These are phyloP conservation scores for Clonostachys rosea DNA, from an alignment of 2,329 filamentous ascomycete genomes.

Conservation along the genomic window DNA sequence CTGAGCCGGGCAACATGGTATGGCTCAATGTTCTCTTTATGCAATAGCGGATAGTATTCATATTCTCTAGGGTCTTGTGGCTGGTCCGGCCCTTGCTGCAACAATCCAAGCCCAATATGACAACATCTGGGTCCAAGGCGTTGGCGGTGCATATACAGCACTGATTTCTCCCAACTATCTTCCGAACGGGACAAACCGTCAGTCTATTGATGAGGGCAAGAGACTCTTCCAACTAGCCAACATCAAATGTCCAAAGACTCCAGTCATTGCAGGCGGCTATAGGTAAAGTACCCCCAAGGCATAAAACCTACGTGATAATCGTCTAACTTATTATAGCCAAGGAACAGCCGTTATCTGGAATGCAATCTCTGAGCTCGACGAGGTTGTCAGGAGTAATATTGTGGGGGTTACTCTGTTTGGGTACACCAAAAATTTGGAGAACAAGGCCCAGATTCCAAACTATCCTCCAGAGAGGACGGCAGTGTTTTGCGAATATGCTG, in stretches of 20 bases:
- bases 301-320: not conserved
- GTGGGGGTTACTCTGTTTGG: constrained; percentile 29
- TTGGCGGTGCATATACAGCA: constrained; percentile 31
- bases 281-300: constrained; percentile 7
- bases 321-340: constrained; percentile 16
- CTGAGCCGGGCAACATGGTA: constrained; percentile 31
- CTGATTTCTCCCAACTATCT: constrained; percentile 25
- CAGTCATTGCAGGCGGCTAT: constrained; percentile 33
- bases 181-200: constrained; percentile 24
- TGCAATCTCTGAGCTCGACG: constrained; percentile 24
- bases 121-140: constrained; percentile 35
- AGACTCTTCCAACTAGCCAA: constrained; percentile 31
- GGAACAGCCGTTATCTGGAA: constrained; percentile 36
- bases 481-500: constrained; percentile 28
- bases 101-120: constrained; percentile 18
- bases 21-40: not conserved
- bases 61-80: not conserved
- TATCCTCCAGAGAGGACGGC: constrained; percentile 23
- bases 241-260: constrained; percentile 34
- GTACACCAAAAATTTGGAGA: constrained; percentile 36
- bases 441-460: constrained; percentile 27
- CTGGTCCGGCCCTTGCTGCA: constrained; percentile 18
- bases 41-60: no score
- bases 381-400: constrained; percentile 22
- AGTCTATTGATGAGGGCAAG: constrained; percentile 32